Percentiles rank a stretch among this genome's conserved stretches.
phyloP scores from a whole-genome alignment of 805 yeast genomes.

The Groenewaldozyma tartarivorans region DNA sequence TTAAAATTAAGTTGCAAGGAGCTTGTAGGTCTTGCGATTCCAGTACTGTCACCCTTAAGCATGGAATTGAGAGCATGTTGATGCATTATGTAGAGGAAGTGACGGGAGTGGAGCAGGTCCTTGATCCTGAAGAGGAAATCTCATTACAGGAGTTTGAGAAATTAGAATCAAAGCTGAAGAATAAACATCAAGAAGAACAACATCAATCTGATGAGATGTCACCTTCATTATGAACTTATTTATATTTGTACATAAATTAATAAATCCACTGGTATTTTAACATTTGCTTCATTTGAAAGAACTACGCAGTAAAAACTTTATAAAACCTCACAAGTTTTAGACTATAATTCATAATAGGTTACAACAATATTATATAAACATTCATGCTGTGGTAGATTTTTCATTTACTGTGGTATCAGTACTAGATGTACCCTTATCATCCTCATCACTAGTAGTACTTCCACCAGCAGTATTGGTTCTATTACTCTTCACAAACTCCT shows the following conservation, averaged over 20 bases:
- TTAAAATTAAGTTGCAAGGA: slow-evolving; percentile 81
- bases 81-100: slow-evolving; percentile 96
- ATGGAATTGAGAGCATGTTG: slow-evolving; percentile 96
- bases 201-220: slow-evolving; percentile 9
- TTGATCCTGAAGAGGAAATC: slow-evolving; percentile 66
- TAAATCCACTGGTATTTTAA: not conserved
- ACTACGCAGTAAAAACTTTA: not conserved
- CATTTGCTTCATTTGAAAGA: not conserved
- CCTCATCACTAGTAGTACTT: too few relatives aligned
- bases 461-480: too few relatives aligned
- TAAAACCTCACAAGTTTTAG: too few relatives aligned
- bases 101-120: slow-evolving; percentile 74
- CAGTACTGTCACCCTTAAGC: slow-evolving; percentile 83
- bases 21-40: slow-evolving; percentile 93
- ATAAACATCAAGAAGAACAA: slow-evolving; percentile 16
- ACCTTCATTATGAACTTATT: slow-evolving; percentile 10
- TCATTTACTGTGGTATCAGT: too few relatives aligned
- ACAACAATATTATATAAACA: too few relatives aligned
- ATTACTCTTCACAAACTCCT: slow-evolving; percentile 71
- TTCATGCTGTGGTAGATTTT: too few relatives aligned
- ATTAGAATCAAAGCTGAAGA: slow-evolving; percentile 51
- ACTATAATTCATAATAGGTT: too few relatives aligned
- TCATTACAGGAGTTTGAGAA: slow-evolving; percentile 79
- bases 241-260: not conserved
- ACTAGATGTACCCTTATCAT: too few relatives aligned